Base-by-base conservation (phyloP, 1,139 yeast species). In the Fermentozyma sake region DNA sequence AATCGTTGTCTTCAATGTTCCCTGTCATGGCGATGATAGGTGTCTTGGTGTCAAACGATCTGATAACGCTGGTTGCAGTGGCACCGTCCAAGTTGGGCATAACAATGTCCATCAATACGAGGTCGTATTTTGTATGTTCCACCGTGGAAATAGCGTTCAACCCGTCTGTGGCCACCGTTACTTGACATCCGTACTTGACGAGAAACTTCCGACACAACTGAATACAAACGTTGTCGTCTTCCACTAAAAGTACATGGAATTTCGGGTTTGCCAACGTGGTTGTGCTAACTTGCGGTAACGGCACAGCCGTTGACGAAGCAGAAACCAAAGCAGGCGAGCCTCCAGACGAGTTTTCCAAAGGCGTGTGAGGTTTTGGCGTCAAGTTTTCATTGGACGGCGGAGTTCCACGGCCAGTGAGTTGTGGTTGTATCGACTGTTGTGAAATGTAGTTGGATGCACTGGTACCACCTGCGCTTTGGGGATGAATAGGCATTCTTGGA, bases 21-120 rank as follows among this genome's bases (percentile, higher is more conserved):
- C 95, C 93, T 3, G 96, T 86, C 95, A 89, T 86, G 23, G 95
- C 95, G 38, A 87, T 82, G 38, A 89, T 84, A 5, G 96, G 96
- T 0, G 95, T 85, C 33, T 71, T 72, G 14, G 78, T 76, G 50
- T 86, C 95, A 50, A 84, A 84, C 12, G 82, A 76, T 39, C 96
- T 68, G 33, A 89, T 86, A 23, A 86, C 78, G 27, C 86, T 79
- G 2, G 96, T 81, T 2, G 96, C 95, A 2, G 94, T 80, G 6
- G 95, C 94, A 25, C 97, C 97, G 52, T 89, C 96, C 31, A 89
- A 61, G 50, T 84, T 84, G 2, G 96, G 96, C 91, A 89, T 83
- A 14, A 89, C 94, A 29, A 84, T 85, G 56, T 87, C 96, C 95
- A 89, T 86, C 29, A 89, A 60, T 1, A 89, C 94, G 34, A 87